These are phyloP conservation scores for Periconia sp. DNA, from an alignment of 2,329 filamentous ascomycete genomes.

Conservation along the genomic window DNA sequence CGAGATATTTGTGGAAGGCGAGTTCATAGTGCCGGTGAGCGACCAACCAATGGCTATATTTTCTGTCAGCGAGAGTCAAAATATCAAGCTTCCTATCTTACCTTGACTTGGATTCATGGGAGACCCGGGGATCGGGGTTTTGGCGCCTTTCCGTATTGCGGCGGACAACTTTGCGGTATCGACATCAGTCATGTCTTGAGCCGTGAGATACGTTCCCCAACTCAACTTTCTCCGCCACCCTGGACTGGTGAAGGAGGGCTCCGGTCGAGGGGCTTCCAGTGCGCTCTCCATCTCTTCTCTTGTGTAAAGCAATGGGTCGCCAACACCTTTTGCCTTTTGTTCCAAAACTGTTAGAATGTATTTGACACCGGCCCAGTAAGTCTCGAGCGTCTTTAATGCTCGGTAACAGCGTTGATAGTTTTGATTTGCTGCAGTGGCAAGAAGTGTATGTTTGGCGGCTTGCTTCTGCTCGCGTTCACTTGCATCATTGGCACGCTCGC, in stretches of 20 bases:
- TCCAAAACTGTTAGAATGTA: constrained; percentile 86
- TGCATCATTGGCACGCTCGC: constrained; percentile 12
- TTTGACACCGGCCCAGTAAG: constrained; percentile 82
- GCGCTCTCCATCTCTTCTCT: constrained; percentile 77
- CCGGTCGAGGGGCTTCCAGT: constrained; percentile 55
- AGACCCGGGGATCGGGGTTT: constrained; percentile 43
- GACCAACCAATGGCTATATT: constrained; percentile 74
- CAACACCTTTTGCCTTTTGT: constrained; percentile 84
- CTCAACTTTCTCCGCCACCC: constrained; percentile 53
- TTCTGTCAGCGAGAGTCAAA: constrained; percentile 11
- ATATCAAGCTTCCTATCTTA: constrained; percentile 26
- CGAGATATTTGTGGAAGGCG: constrained; percentile 79
- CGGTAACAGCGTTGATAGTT: constrained; percentile 89
- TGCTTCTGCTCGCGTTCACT: constrained; percentile 43
- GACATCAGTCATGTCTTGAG: constrained; percentile 28
- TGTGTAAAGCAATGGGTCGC: constrained; percentile 68
- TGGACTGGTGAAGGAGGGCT: constrained; percentile 54
- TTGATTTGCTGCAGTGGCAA: constrained; percentile 79
- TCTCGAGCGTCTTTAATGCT: constrained; percentile 76
- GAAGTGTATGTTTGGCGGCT: constrained; percentile 68
- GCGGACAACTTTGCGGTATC: constrained; percentile 34
- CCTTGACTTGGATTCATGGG: constrained; percentile 55
- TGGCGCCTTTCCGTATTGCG: constrained; percentile 32
- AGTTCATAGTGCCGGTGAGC: constrained; percentile 84
- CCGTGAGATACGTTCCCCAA: constrained; percentile 46